Percentiles rank a stretch among this genome's conserved stretches.
These are phyloP conservation scores for Trametes cubensis DNA, from an alignment of 768 basidiomycete genomes.

Conservation along the genomic window DNA sequence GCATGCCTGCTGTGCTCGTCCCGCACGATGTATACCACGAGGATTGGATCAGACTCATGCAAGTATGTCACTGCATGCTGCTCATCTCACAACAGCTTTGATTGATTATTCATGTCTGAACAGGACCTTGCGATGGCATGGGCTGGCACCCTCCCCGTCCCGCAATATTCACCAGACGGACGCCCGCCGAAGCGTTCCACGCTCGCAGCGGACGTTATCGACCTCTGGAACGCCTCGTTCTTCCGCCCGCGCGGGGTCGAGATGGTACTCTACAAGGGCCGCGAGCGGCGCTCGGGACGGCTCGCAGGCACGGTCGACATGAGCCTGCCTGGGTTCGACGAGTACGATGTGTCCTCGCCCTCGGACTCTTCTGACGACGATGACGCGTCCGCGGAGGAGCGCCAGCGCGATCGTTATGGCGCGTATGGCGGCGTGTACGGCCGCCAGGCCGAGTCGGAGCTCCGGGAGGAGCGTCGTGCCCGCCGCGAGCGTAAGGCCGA, in stretches of 20 bases:
- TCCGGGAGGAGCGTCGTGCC: conserved; percentile 53
- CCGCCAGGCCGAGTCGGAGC: conserved; percentile 44
- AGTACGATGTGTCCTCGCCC: conserved; percentile 44
- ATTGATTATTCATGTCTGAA: not conserved
- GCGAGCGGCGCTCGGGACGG: conserved; percentile 73
- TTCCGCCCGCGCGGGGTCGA: conserved; percentile 78
- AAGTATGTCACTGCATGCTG: conserved; percentile 46
- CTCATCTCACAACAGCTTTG: not conserved
- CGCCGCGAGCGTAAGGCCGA: conserved; percentile 58
- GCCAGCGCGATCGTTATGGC: conserved; percentile 28
- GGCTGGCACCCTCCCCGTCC: conserved; percentile 74
- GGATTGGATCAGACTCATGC: conserved; percentile 81
- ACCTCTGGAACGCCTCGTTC: conserved; percentile 80
- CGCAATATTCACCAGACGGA: conserved; percentile 49
- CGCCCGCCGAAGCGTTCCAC: conserved; percentile 57
- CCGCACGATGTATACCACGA: conserved; percentile 78
- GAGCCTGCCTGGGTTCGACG: conserved; percentile 52
- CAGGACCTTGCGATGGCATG: conserved; percentile 78
- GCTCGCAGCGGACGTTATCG: conserved; percentile 70
- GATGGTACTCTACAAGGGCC: conserved; percentile 77
- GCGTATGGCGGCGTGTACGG: conserved; percentile 46
- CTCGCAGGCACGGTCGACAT: conserved; percentile 56
- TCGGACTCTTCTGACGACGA: conserved; percentile 42
- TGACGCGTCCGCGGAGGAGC: conserved; percentile 43
- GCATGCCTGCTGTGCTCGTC: conserved; percentile 71